These are phyloP conservation scores for Leishmania major DNA, from an alignment of 208 protist species.

Conservation along the genomic window DNA sequence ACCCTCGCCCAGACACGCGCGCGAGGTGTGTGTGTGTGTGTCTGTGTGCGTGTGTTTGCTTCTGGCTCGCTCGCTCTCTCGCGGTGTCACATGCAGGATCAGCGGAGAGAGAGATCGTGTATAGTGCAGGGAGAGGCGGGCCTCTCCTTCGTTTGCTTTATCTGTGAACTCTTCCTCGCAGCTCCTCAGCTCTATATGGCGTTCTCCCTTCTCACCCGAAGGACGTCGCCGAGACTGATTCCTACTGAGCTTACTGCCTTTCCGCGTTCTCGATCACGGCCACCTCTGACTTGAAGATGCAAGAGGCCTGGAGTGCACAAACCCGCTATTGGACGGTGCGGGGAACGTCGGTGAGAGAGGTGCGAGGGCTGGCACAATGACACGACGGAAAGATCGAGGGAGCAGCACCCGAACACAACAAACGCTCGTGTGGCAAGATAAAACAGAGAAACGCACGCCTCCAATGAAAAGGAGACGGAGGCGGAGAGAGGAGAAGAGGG, in stretches of 20 bases:
- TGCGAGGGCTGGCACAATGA: neutral
- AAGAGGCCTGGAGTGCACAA: neutral
- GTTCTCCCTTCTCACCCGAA: neutral
- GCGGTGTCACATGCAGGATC: slow-evolving; percentile 7
- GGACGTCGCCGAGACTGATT: neutral
- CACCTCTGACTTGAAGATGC: neutral
- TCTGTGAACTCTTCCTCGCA: neutral
- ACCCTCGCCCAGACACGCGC: neutral
- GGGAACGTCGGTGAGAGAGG: neutral
- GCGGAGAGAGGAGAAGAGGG: neutral
- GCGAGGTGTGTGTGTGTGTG: neutral
- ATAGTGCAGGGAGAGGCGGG: neutral
- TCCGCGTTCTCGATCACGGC: neutral
- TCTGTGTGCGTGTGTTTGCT: neutral
- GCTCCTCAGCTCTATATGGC: neutral
- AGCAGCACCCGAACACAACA: neutral
- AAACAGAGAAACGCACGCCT: neutral
- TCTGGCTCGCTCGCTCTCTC: neutral
- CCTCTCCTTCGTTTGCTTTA: neutral
- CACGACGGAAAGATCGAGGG: neutral
- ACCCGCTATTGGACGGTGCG: neutral
- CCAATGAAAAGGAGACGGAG: neutral
- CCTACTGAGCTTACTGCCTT: neutral
- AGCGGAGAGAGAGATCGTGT: neutral
- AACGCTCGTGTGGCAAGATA: no score